Evolutionary conservation across 2,329 filamentous ascomycete genomes (phyloP), one percentile per base, ranked within the genome.

Genomic region (Diaporthe aspalathi): DNA sequence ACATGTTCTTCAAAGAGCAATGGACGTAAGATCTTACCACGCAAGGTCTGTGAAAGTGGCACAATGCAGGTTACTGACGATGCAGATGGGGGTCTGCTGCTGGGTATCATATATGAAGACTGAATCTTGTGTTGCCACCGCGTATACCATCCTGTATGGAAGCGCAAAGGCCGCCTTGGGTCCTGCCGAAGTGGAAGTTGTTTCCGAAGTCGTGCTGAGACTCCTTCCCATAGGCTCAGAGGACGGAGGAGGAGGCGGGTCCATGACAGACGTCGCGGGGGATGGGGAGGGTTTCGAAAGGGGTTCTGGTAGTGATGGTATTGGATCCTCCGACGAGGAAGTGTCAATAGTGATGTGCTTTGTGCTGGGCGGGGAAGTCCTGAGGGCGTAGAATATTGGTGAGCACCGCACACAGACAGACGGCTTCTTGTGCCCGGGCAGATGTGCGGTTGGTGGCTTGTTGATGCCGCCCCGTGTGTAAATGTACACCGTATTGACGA

Each of bases 401-500:
- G 95, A 99, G 80, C 96, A 99, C 78, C 94, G 94, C 72, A 99
- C 94, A 1, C 95, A 96, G 14, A 99, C 94, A 0, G 96, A 98
- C 0, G 96, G 96, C 81, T 99, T 99, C 85, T 98, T 99, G 82
- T 98, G 95, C 1, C 96, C 96, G 0, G 96, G 96, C 8, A 99
- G 87, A 81, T 98, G 96, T 8, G 95, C 94, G 70, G 98, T 93
- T 2, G 96, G 96, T 1, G 96, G 94, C 80, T 97, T 98, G 83
- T 98, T 98, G 78, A 99, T 94, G 29, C 96, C 96, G 38, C 95
- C 96, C 76, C 96, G 88, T 0, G 95, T 98, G 81, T 99, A 99
- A 68, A 99, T 96, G 82, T 99, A 99, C 27, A 99, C 97, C 0
- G 96, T 99, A 79, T 99, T 99, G 76, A 93, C 94, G 66, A 98